phyloP scores from a whole-genome alignment of 1,139 yeast genomes.

The Geotrichum fermentans region DNA sequence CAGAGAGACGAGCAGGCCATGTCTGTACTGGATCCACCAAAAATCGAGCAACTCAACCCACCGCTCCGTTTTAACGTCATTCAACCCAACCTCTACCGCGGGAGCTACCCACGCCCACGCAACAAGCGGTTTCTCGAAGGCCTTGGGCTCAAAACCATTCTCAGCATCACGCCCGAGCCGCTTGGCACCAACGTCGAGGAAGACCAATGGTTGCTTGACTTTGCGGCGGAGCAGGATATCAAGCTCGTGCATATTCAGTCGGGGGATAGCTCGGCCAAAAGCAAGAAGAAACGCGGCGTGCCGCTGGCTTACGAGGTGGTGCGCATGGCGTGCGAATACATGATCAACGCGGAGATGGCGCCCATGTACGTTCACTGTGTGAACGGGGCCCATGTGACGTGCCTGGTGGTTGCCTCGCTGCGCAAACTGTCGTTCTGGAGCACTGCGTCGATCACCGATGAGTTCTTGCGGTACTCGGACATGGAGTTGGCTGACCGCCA shows the following conservation, averaged over 20 bases:
- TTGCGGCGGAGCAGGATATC: constrained; percentile 49
- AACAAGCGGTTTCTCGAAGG: constrained; percentile 70
- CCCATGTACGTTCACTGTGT: constrained; percentile 83
- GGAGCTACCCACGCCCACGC: constrained; percentile 77
- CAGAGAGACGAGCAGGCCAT: neutral
- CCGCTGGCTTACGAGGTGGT: constrained; percentile 69
- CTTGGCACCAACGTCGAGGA: constrained; percentile 38
- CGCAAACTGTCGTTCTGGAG: constrained; percentile 87
- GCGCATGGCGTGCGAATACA: constrained; percentile 51
- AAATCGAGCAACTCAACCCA: constrained; percentile 39
- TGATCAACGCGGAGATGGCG: constrained; percentile 54
- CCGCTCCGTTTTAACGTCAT: constrained; percentile 75
- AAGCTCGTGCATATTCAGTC: constrained; percentile 61
- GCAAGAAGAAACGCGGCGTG: constrained; percentile 46
- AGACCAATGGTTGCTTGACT: constrained; percentile 45
- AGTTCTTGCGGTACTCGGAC: constrained; percentile 73
- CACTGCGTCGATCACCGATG: constrained; percentile 79
- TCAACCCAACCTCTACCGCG: constrained; percentile 68
- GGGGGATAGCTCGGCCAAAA: constrained; percentile 38
- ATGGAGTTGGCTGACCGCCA: constrained; percentile 76
- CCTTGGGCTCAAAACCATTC: constrained; percentile 61
- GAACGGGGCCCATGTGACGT: constrained; percentile 85
- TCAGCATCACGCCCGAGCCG: constrained; percentile 76
- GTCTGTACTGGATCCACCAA: neutral
- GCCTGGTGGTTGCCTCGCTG: constrained; percentile 78